A percentile compares a stretch with the other conserved stretches of the same genome.
Evolutionary conservation across 257 asterid species (phyloP).

Genomic region (Oldenlandia corymbosa): DNA sequence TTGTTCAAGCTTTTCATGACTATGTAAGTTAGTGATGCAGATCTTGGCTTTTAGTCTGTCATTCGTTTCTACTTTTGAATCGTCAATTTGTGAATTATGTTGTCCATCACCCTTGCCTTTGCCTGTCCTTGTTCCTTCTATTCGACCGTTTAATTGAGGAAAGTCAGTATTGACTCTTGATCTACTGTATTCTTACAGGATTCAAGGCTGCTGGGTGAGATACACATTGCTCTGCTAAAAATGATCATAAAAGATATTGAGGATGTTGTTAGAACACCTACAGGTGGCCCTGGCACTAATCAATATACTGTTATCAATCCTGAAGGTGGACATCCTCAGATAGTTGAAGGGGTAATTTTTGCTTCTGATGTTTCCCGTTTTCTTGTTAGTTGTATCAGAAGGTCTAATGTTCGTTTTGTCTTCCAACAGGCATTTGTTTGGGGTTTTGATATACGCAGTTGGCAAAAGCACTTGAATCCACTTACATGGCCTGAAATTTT

Average conservation of each 20-base stretch:
- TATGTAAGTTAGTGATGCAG: slow-evolving; percentile 51
- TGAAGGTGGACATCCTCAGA: slow-evolving; percentile 99
- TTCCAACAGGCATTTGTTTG: slow-evolving; percentile 77
- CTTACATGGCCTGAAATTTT: slow-evolving; percentile 95
- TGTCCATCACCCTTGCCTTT: not conserved
- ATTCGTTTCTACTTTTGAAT: not conserved
- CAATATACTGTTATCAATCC: slow-evolving; percentile 90
- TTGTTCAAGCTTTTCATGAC: slow-evolving; percentile 90
- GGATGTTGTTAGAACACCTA: slow-evolving; percentile 90
- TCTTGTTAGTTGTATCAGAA: slow-evolving; percentile 1
- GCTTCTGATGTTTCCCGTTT: not conserved
- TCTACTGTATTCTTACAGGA: slow-evolving; percentile 48
- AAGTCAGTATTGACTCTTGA: slow-evolving; percentile 6
- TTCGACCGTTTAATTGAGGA: not conserved
- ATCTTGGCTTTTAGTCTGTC: slow-evolving; percentile 11
- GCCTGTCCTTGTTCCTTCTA: not conserved
- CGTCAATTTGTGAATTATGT: not conserved
- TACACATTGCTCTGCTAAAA: slow-evolving; percentile 67
- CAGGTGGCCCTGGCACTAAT: slow-evolving; percentile 99
- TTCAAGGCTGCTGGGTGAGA: slow-evolving; percentile 85
- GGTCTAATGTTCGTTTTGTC: slow-evolving; percentile 18
- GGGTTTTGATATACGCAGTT: slow-evolving; percentile 92
- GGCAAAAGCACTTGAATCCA: slow-evolving; percentile 87
- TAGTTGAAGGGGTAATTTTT: slow-evolving; percentile 93
- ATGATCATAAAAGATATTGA: slow-evolving; percentile 90